A percentile compares a stretch with the other conserved stretches of the same genome.
These are phyloP conservation scores for Escallonia herrerae DNA, from an alignment of 129 eudicot genomes.

Conservation along the genomic window DNA sequence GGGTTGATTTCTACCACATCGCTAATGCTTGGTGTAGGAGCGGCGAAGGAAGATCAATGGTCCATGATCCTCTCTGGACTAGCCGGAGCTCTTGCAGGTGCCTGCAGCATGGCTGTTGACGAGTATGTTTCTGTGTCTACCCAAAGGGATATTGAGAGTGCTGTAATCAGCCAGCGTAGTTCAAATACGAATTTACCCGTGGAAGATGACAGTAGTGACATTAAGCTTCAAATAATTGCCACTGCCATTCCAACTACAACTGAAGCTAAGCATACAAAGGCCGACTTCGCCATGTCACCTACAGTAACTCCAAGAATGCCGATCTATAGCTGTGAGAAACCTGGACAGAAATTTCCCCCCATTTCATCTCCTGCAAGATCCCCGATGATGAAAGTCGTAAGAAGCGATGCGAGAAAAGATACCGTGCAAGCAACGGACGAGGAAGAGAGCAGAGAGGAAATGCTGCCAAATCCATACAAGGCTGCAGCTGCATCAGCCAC, in stretches of 20 bases:
- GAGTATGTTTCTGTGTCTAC: constrained; percentile 64
- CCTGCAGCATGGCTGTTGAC: constrained; percentile 63
- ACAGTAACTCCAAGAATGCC: background rate
- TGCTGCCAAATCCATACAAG: constrained; percentile 51
- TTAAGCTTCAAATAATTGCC: constrained; percentile 23
- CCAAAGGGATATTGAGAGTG: constrained; percentile 47
- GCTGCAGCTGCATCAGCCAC: constrained; percentile 57
- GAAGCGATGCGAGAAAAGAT: constrained; percentile 11
- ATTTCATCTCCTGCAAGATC: constrained; percentile 20
- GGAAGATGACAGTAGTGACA: constrained; percentile 7
- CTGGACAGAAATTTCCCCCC: background rate
- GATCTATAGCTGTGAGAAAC: background rate
- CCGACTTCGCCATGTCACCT: background rate
- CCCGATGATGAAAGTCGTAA: constrained; percentile 27
- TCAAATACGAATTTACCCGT: background rate
- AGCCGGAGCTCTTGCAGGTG: constrained; percentile 68
- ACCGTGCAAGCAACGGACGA: background rate
- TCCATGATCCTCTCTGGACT: constrained; percentile 56
- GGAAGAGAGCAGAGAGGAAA: constrained; percentile 6
- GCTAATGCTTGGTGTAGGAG: constrained; percentile 62
- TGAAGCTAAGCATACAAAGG: background rate
- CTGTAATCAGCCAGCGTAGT: background rate
- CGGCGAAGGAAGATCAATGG: constrained; percentile 52
- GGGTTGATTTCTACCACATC: constrained; percentile 59
- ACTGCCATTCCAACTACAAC: background rate